These are phyloP conservation scores for Mrakia frigida DNA, from an alignment of 768 basidiomycete genomes.

Conservation along the genomic window DNA sequence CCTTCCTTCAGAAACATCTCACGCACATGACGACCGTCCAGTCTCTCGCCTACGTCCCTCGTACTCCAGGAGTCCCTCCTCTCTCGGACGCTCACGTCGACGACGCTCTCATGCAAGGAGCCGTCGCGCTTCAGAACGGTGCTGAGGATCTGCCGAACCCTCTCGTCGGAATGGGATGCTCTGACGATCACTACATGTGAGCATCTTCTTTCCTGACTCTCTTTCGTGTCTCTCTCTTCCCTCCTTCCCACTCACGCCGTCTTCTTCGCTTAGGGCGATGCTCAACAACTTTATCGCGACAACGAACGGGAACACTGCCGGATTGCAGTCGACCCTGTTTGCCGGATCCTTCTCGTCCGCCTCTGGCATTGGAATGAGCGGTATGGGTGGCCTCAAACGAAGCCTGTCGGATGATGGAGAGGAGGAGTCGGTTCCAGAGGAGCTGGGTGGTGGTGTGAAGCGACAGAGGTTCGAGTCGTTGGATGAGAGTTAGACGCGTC, in stretches of 20 bases:
- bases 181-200: conserved; percentile 71
- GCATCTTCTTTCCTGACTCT: not conserved
- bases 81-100: conserved; percentile 15
- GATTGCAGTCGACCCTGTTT: conserved; percentile 12
- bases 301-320: not conserved
- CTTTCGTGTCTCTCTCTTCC: not conserved
- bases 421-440: not conserved
- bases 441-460: not conserved
- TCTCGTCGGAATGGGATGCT: conserved; percentile 77
- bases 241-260: no score
- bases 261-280: not conserved
- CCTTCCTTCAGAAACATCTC: conserved; percentile 21
- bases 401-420: not conserved
- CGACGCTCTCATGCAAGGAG: conserved; percentile 35
- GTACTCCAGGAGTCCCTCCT: conserved; percentile 6
- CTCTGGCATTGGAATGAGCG: not conserved
- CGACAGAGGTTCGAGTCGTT: conserved; percentile 2
- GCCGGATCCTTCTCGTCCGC: conserved; percentile 10
- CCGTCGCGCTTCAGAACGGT: conserved; percentile 12
- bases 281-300: conserved; percentile 1
- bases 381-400: conserved; percentile 5
- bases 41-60: conserved; percentile 56
- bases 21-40: conserved; percentile 39
- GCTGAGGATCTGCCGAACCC: conserved; percentile 55
- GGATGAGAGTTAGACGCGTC: conserved; percentile 8